Evolutionary conservation across 257 asterid genomes (phyloP), one percentile per base, ranked within the genome.

Genomic region (Plantago ovata): DNA sequence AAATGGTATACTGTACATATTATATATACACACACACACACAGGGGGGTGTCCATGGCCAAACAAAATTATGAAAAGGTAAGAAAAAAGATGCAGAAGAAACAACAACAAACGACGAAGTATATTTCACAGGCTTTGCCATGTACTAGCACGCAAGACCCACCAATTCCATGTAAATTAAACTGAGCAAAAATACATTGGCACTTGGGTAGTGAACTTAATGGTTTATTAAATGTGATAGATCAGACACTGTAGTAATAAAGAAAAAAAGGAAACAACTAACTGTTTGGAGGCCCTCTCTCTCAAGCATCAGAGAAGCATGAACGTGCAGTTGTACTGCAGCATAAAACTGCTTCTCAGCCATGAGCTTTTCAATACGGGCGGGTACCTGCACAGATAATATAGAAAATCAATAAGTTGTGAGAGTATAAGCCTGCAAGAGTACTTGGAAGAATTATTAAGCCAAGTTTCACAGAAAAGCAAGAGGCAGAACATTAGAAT

Each of bases 261-360:
- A n/a, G 46, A 36, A 21, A 61, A 60, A 50, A 21, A 43, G 60
- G 44, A 60, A 71, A 59, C 58, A 57, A 81, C 97, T 61, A 72
- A 89, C 99, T 82, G 89, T 85, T 69, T 89, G 99, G 71, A 93
- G 94, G 69, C 99, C 99, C 71, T 93, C 97, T 69, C 97, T 78
- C 76, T 86, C 97, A 60, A 89, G 96, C 99, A 93, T 93, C 74
- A 89, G 66, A 63, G 81, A 64, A 55, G 99, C 89, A 66, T 83
- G 99, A 75, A 81, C 95, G 65, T 93, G 95, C 66, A 89, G 67
- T 49, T 93, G 99, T 44, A 84, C 97, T 20, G 99, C 97, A 58
- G 99, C 96, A 69, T 93, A 93, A 75, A 93, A 89, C 79, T 89
- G 89, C 69, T 89, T 89, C 62, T 86, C 97, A 53, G 93, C 79